Evolutionary conservation across 805 yeast species (phyloP).

Genomic region (Saccharomycopsis sp.): DNA sequence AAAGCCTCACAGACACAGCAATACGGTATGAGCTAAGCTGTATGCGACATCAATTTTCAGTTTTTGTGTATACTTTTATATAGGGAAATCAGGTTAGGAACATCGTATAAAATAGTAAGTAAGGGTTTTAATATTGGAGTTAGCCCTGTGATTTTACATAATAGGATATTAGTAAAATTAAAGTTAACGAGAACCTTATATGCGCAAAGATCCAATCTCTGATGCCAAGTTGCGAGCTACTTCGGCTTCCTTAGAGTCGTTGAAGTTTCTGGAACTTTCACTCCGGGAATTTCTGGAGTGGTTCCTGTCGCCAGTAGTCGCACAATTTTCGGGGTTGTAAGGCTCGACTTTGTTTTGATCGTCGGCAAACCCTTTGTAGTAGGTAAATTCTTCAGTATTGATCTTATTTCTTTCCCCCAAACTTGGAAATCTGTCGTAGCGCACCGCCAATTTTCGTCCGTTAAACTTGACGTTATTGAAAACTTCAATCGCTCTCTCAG

Average conservation of each 20-base stretch:
- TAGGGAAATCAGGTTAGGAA: not conserved
- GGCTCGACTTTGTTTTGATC: not conserved
- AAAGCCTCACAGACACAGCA: no score
- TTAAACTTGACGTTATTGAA: constrained; percentile 50
- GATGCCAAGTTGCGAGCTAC: constrained; percentile 1
- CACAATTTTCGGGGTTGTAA: not conserved
- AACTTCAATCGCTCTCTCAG: constrained; percentile 40
- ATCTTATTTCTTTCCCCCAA: constrained; percentile 10
- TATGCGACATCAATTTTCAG: no score
- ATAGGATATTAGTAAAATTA: not conserved
- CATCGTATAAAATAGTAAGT: not conserved
- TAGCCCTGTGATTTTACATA: not conserved
- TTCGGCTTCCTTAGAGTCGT: constrained; percentile 5
- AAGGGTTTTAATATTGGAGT: not conserved
- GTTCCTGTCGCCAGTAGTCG: not conserved
- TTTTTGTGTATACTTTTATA: no score
- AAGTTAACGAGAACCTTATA: not conserved
- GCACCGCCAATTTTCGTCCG: constrained; percentile 54
- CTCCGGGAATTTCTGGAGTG: not conserved
- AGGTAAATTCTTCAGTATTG: constrained; percentile 8
- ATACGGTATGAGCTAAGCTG: no score
- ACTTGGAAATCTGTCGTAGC: constrained; percentile 50
- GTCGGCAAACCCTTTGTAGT: constrained; percentile 4
- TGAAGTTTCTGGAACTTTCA: not conserved
- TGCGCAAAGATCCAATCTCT: not conserved